Percentiles rank a stretch among this genome's conserved stretches.
Conservation (phyloP, 176 grass and related monocot genomes). For the Olyra latifolia region DNA sequence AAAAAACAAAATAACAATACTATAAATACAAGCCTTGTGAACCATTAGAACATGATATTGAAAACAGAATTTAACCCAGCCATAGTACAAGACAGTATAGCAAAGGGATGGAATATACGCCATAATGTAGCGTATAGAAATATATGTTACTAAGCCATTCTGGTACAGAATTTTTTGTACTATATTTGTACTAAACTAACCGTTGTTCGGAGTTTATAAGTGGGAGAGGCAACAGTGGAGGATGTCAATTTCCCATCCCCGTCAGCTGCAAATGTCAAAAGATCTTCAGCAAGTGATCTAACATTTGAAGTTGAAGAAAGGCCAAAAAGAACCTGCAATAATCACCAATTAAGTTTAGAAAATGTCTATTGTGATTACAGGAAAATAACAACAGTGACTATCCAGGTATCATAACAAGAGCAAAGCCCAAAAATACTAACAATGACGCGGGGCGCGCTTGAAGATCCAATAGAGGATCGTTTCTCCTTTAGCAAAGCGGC, state of each 20-base stretch:
- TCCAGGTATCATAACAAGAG: background rate
- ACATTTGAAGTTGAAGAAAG: conserved; percentile 69
- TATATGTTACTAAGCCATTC: conserved; percentile 12
- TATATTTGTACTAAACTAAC: conserved; percentile 53
- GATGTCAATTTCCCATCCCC: conserved; percentile 48
- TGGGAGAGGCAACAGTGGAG: conserved; percentile 62
- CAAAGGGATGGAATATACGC: background rate
- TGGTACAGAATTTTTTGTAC: background rate
- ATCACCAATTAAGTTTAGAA: background rate
- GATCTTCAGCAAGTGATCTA: conserved; percentile 58
- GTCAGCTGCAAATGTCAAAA: conserved; percentile 52
- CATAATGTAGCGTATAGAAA: conserved; percentile 3
- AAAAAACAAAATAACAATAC: conserved; percentile 30
- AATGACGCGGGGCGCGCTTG: conserved; percentile 67
- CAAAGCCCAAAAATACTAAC: conserved; percentile 52
- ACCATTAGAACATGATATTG: background rate
- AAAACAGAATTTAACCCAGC: background rate
- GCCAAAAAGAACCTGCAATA: conserved; percentile 77
- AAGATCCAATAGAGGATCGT: conserved; percentile 49
- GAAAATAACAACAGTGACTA: conserved; percentile 16
- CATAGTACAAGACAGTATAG: background rate
- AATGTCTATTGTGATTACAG: background rate
- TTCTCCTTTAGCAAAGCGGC: conserved; percentile 87
- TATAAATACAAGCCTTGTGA: background rate
- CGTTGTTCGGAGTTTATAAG: conserved; percentile 79